Evolutionary conservation across 495 filamentous ascomycete genomes (phyloP), one percentile per base, ranked within the genome.

Genomic region (Jackrogersella multiformis): DNA sequence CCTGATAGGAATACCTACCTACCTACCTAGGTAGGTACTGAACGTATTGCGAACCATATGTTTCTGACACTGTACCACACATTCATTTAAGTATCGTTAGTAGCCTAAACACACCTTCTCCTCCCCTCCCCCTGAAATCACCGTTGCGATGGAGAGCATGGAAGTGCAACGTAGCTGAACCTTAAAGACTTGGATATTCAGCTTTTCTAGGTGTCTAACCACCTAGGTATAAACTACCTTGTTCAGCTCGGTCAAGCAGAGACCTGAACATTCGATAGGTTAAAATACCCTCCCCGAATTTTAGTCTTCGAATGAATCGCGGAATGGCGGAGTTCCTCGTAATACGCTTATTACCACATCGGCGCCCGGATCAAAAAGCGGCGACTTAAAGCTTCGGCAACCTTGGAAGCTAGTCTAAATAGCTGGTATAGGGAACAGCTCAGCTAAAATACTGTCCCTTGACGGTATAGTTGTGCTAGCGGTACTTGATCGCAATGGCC

Each of bases 221-320:
- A 26, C 21, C 21, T 26, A 15, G 21, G 21, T 56, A 38, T 36
- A 28, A 6, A 58, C 9, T n/a, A 39, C 21, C 5, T 16, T 28
- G 12, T 39, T 30, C 21, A 53, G 38, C 30, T 30, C 26, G 21
- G 51, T 2, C 15, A 10, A 56, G 13, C 15, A 13, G n/a, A 39
- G 45, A 44, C 51, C 26, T 44, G 42, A 16, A 18, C 38, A 28
- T 21, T 30, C 26, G 16, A 30, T 34, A 36, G 48, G 6, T 36
- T 16, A 39, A 21, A 55, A 10, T 13, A n/a, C 15, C 15, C 10
- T 53, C 36, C 26, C 39, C 48, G 18, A 16, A 28, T 28, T 41
- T 55, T 38, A 45, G 49, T 35, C 2, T 55, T 44, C 5, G 24
- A 32, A 55, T 34, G 42, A 66, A 56, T 56, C 49, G 56, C 39